A percentile compares a stretch with the other conserved stretches of the same genome.
These are phyloP conservation scores for Pachysolen tannophilus DNA, from an alignment of 805 yeast species.

Conservation along the genomic window DNA sequence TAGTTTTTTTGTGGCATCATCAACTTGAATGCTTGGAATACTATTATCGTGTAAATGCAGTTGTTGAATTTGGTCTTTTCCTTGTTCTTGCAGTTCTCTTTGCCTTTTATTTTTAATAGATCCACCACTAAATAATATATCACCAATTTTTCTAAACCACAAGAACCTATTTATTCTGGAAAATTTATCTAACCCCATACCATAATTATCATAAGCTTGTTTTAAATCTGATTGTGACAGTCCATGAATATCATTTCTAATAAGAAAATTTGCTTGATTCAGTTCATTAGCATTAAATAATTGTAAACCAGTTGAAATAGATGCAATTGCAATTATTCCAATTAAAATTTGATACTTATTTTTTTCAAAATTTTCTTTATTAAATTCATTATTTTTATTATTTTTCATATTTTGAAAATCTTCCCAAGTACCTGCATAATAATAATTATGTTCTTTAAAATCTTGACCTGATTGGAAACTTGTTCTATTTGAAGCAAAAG, in stretches of 20 bases:
- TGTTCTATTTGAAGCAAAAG: neutral
- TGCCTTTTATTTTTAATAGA: no score
- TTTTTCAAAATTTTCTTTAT: conserved; percentile 18
- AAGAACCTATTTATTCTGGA: conserved; percentile 49
- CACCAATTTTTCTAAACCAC: conserved; percentile 37
- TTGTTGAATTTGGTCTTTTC: no score
- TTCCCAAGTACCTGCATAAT: conserved; percentile 62
- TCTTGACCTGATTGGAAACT: conserved; percentile 2
- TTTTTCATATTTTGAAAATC: conserved; percentile 35
- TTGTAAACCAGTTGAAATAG: conserved; percentile 22
- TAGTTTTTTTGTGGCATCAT: no score
- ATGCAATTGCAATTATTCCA: conserved; percentile 18
- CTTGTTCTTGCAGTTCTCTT: no score
- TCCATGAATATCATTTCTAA: conserved; percentile 24
- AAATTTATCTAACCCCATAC: conserved; percentile 39
- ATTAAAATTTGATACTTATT: conserved; percentile 20
- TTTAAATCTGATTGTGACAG: conserved; percentile 30
- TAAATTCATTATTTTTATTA: neutral
- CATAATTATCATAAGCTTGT: conserved; percentile 41
- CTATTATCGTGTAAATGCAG: no score
- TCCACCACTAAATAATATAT: no score
- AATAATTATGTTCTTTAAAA: conserved; percentile 29
- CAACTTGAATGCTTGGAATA: no score
- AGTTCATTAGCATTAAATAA: conserved; percentile 29
- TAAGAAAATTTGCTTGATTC: conserved; percentile 23